Base-by-base conservation (phyloP, 192 early-diverging fungal species). In the Umbelopsis vinacea region DNA sequence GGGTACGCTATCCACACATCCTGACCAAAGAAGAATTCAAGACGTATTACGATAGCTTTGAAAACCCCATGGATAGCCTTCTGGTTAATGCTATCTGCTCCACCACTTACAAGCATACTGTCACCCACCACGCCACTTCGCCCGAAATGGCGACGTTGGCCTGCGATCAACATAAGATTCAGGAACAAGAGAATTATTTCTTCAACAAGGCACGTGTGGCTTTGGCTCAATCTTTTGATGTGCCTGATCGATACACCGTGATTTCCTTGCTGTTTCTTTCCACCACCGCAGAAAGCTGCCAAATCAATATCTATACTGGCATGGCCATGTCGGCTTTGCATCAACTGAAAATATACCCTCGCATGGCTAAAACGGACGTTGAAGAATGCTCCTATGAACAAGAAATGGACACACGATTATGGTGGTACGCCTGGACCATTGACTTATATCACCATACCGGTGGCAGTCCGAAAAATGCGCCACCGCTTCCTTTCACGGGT, bases 351-450 rank as follows among this genome's bases (percentile, higher is more conserved):
- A 76, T 80, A 29, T 76, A 76, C 33, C 79, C 79, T 29, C 74
- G 74, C 14, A 72, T 76, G 72, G 75, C 29, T 0, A 46, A 50
- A 24, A 74, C 75, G 12, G 73, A 74, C 9, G 67, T 53, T 3
- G 69, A 76, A 55, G 70, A 72, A 17, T 70, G 67, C 38, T 66
- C 71, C 23, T 80, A 70, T 52, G 50, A 70, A 37, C 66, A 74
- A 43, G 79, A 80, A 71, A 69, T 80, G 57, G 79, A 80, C 45
- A 76, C 74, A 38, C 60, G 79, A 45, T 72, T 80, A 38, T 80
- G 79, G 79, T 80, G 79, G 79, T 76, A 38, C 71, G 72, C 69
- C 24, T 80, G 79, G 79, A 35, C 74, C 17, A 57, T 73, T 40
- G 74, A 76, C 50, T 71, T 80, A 37, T 76, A 70, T 22, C 57